These are phyloP conservation scores for Colletotrichum sidae DNA, from an alignment of 2,329 filamentous ascomycete genomes.

Conservation along the genomic window DNA sequence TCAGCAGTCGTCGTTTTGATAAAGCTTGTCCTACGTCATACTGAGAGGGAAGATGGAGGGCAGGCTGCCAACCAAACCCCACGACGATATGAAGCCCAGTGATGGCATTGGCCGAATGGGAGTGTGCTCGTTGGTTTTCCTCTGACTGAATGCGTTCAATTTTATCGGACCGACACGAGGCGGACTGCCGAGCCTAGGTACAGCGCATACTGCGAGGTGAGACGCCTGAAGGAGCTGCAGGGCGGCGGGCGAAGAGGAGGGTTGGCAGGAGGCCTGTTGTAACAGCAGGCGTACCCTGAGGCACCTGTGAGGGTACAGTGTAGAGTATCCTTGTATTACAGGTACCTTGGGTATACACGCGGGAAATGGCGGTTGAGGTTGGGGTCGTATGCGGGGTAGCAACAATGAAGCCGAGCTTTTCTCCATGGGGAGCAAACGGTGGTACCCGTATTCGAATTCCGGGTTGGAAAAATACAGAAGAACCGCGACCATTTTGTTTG, in stretches of 20 bases:
- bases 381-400: slow-evolving; percentile 32
- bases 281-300: no score
- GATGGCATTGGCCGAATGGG: slow-evolving; percentile 12
- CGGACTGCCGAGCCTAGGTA: slow-evolving; percentile 31
- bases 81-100: slow-evolving; percentile 2
- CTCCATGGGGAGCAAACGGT: not conserved
- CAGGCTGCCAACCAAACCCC: slow-evolving; percentile 24
- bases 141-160: not conserved
- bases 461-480: not conserved
- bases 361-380: slow-evolving; percentile 16
- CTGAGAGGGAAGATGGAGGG: slow-evolving; percentile 29
- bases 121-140: not conserved
- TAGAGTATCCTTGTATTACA: no score
- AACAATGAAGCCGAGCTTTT: not conserved
- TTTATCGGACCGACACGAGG: slow-evolving; percentile 33
- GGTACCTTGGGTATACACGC: no score
- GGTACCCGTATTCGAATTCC: no score
- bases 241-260: slow-evolving; percentile 30
- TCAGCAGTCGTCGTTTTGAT: slow-evolving; percentile 13
- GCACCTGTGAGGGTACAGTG: no score
- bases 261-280: slow-evolving; percentile 2
- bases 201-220: not conserved
- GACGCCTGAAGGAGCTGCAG: slow-evolving; percentile 34
- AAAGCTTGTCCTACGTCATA: slow-evolving; percentile 34
- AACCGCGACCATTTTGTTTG: not conserved